Percentiles rank a stretch among this genome's conserved stretches.
Conservation (phyloP, 352 stramenopile genomes). For the Aphanomyces astaci region DNA sequence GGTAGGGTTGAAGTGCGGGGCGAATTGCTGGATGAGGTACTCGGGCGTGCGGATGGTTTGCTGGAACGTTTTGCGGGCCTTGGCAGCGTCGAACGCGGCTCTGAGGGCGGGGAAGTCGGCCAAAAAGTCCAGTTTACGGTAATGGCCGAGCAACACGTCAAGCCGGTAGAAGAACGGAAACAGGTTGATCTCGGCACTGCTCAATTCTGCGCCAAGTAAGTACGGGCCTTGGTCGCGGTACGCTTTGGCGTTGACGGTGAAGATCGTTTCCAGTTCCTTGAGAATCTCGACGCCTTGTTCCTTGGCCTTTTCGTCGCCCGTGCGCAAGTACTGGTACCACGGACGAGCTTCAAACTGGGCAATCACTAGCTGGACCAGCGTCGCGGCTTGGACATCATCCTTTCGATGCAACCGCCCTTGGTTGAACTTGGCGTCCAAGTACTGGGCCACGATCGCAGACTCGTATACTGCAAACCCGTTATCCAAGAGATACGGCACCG, state of each 20-base stretch:
- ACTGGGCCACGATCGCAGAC: constrained; percentile 14
- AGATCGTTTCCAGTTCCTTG: constrained; percentile 5
- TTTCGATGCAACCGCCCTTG: neutral
- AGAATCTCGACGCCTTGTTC: neutral
- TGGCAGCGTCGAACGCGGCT: constrained; percentile 5
- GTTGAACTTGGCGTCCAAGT: constrained; percentile 21
- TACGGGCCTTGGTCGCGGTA: constrained; percentile 14
- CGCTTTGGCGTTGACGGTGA: neutral
- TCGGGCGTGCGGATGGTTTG: neutral
- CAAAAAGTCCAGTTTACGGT: constrained; percentile 6
- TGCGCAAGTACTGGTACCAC: constrained; percentile 8
- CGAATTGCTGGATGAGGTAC: constrained; percentile 5
- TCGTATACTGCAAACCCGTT: constrained; percentile 12
- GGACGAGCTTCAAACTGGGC: constrained; percentile 2
- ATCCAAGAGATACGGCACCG: constrained; percentile 11
- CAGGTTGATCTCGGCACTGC: constrained; percentile 15
- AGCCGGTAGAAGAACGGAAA: constrained; percentile 16
- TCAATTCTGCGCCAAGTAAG: constrained; percentile 12
- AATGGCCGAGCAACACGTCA: constrained; percentile 2
- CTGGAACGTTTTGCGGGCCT: neutral
- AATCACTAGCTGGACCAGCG: neutral
- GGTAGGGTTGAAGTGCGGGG: neutral
- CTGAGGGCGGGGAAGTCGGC: neutral
- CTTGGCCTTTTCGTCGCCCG: neutral
- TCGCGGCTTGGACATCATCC: neutral